Evolutionary conservation across 2,329 filamentous ascomycete species (phyloP), one percentile per base, ranked within the genome.

Genomic region (Pseudonectria foliicola): DNA sequence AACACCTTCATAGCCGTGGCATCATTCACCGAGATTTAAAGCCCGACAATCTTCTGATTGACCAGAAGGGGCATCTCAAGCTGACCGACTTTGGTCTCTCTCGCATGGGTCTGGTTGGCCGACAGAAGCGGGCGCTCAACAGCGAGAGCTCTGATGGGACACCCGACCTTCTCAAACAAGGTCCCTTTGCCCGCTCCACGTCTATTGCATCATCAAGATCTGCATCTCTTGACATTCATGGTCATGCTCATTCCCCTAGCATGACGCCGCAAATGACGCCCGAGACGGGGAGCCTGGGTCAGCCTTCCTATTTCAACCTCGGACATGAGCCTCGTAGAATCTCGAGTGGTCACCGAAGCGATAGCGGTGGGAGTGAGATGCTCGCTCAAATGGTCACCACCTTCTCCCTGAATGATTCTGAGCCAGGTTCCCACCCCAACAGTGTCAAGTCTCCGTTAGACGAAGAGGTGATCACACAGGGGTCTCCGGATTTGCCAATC

Each of bases 1-100:
- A 98, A 57, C 89, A 98, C 66, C 70, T 98, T 30, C 92, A 98
- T 63, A 86, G 82, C 55, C 79, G 90, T 39, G 87, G 90, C 40
- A 95, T 98, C 56, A 90, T 98, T 29, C 93, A 98, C 62, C 84
- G 92, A 52, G 92, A 98, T 55, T 64, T 98, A 41, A 98, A 98
- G 62, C 92, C 92, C 1, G 92, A 98, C 58, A 98, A 98, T 55
- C 73, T 98, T 23, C 73, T 98, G 34, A 98, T 98, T 49, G 93
- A 98, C 55, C 87, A 93, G 51, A 95, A 88, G 53, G 92, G 92
- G 2, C 92, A 98, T 63, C 67, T 98, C 38, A 98, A 98, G 62
- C 70, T 98, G 50, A 98, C 93, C 1, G 92, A 98, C 59, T 98
- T 98, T 65, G 92, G 92, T 41, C 70, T 98, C 16, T 98, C 92